Base-by-base conservation (phyloP, 2,329 filamentous ascomycete genomes). In the Dothistroma pini region DNA sequence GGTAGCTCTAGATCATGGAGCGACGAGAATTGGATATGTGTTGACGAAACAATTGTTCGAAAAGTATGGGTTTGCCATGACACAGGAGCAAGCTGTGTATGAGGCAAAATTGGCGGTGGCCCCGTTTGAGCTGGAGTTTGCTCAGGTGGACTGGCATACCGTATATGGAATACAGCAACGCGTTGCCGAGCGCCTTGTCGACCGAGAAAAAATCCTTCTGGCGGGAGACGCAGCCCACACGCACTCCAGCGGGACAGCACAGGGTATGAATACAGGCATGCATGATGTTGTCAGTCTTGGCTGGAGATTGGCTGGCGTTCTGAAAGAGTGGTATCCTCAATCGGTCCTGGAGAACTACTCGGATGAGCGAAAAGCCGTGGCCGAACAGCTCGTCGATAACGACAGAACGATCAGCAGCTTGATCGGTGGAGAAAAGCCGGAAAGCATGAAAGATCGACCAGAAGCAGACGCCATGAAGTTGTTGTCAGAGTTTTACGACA, bases 21-120 rank as follows among this genome's bases (percentile, higher is more conserved):
- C 77, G 0, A 83, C 81, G 0, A 76, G 83, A 6, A 82, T 85
- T 47, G 83, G 83, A 4, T 85, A 79, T 62, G 80, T 80, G 0
- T 79, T 82, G 64, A 82, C 76, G 2, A 73, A 77, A 0, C 77
- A 78, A 53, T 68, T 76, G 8, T 69, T 72, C 58, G 74, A 72
- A 54, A 66, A 72, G 12, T 78, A 77, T 61, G 58, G 69, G 7
- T 68, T 70, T 11, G 52, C 44, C 9, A 72, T 78, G 52, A 68
- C 75, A 44, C 68, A 75, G 52, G 74, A 72, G 16, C 74, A 74
- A 10, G 76, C 75, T 5, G 68, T 76, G 10, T 67, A 71, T 21
- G 76, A 79, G 61, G 76, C 77, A 4, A 74, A 76, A 34, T 70
- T 72, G 3, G 72, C 75, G 2, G 72, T 78, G 5, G 72, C 74